phyloP scores from a whole-genome alignment of 2,329 filamentous ascomycete species.

The Cladosporium cucumerinum region DNA sequence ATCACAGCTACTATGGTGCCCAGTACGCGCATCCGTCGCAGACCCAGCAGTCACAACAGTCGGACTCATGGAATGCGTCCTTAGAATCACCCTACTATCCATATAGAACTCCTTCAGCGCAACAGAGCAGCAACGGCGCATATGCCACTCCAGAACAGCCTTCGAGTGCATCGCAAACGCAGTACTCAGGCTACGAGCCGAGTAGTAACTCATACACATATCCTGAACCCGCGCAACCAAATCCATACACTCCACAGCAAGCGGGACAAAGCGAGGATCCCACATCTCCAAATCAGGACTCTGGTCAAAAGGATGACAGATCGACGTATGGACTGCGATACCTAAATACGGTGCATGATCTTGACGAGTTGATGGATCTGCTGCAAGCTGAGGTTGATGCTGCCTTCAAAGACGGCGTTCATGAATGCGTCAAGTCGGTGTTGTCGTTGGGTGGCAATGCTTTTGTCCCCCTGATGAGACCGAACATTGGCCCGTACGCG shows the following conservation, averaged over 20 bases:
- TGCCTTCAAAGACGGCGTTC: constrained; percentile 1
- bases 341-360: not conserved
- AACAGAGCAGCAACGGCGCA: not conserved
- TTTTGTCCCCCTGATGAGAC: constrained; percentile 26
- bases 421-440: constrained; percentile 27
- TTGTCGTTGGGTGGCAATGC: constrained; percentile 24
- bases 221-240: not conserved
- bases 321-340: not conserved
- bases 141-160: not conserved
- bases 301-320: not conserved
- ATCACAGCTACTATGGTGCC: not conserved
- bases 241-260: not conserved
- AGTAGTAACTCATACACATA: not conserved
- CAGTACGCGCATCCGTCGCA: not conserved
- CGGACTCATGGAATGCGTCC: not conserved
- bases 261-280: not conserved
- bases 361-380: not conserved
- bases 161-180: not conserved
- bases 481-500: constrained; percentile 30
- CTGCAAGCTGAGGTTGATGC: constrained; percentile 9
- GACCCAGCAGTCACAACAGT: not conserved
- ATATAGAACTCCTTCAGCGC: not conserved
- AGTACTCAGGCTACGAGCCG: not conserved
- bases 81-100: constrained; percentile 1
- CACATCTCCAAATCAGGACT: not conserved